These are phyloP conservation scores for Talaromyces amestolkiae DNA, from an alignment of 2,329 filamentous ascomycete genomes.

Conservation along the genomic window DNA sequence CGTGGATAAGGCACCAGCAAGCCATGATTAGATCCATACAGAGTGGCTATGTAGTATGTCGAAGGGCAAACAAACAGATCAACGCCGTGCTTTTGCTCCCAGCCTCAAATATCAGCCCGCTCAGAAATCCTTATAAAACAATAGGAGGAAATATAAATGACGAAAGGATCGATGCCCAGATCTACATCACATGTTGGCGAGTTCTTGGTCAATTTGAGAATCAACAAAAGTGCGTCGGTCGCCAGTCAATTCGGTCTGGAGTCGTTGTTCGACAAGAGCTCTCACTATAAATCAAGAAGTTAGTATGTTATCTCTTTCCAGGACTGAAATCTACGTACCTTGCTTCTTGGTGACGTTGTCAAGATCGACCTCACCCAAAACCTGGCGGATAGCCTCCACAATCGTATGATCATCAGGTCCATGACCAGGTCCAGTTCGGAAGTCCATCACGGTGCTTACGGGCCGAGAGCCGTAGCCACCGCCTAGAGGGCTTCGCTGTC, in stretches of 20 bases:
- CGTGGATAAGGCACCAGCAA: slow-evolving; percentile 13
- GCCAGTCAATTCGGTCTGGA: slow-evolving; percentile 83
- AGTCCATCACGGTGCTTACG: slow-evolving; percentile 55
- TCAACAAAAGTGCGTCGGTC: slow-evolving; percentile 89
- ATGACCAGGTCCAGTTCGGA: slow-evolving; percentile 51
- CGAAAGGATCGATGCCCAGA: neutral
- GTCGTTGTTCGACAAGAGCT: slow-evolving; percentile 84
- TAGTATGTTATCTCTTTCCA: neutral
- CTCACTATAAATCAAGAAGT: slow-evolving; percentile 51
- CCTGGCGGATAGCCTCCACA: slow-evolving; percentile 76
- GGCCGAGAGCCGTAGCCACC: slow-evolving; percentile 47
- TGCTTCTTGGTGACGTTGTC: slow-evolving; percentile 99
- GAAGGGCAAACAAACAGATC: neutral
- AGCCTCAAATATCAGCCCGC: slow-evolving; percentile 9
- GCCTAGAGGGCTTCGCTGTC: slow-evolving; percentile 51
- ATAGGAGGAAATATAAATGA: slow-evolving; percentile 1
- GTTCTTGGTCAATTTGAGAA: slow-evolving; percentile 84
- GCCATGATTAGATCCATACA: slow-evolving; percentile 17
- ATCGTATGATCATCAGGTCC: slow-evolving; percentile 80
- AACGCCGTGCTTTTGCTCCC: slow-evolving; percentile 17
- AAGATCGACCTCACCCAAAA: slow-evolving; percentile 83
- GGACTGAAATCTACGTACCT: slow-evolving; percentile 41
- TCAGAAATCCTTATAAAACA: slow-evolving; percentile 7
- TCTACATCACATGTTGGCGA: slow-evolving; percentile 77
- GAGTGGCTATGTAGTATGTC: slow-evolving; percentile 9